phyloP scores from a whole-genome alignment of 164 flowering plant genomes.

The Kalanchoe fedtschenkoi region DNA sequence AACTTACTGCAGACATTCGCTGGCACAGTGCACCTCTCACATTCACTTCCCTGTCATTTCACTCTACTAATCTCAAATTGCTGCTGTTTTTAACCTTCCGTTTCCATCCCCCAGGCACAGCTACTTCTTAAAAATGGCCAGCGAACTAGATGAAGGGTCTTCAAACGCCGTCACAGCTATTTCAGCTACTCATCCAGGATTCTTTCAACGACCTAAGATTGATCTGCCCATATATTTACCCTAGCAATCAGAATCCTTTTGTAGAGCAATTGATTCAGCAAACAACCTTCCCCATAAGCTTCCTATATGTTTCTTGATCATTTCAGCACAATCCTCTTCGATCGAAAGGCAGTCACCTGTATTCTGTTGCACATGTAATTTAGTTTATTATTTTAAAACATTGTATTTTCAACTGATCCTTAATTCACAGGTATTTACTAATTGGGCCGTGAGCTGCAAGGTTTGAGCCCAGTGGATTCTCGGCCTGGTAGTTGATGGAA shows the following conservation, averaged over 20 bases:
- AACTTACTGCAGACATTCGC: constrained; percentile 80
- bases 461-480: no score
- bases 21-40: constrained; percentile 41
- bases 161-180: constrained; percentile 18
- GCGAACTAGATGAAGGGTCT: constrained; percentile 28
- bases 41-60: no score
- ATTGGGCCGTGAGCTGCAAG: no score
- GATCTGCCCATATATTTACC: constrained; percentile 56
- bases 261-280: not conserved
- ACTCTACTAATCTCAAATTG: not conserved
- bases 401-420: no score
- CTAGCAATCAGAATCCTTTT: constrained; percentile 2
- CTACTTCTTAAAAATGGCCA: constrained; percentile 77
- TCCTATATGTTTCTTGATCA: constrained; percentile 2
- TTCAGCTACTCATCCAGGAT: constrained; percentile 11
- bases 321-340: no score
- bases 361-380: no score
- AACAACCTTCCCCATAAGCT: not conserved
- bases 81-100: not conserved
- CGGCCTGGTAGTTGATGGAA: not conserved
- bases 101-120: constrained; percentile 56
- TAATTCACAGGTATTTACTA: no score
- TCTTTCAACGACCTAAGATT: constrained; percentile 13
- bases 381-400: no score
- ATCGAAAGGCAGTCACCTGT: no score